A percentile compares a stretch with the other conserved stretches of the same genome.
Evolutionary conservation across 208 protist species (phyloP).

Genomic region (Balamuthia mandrillaris): DNA sequence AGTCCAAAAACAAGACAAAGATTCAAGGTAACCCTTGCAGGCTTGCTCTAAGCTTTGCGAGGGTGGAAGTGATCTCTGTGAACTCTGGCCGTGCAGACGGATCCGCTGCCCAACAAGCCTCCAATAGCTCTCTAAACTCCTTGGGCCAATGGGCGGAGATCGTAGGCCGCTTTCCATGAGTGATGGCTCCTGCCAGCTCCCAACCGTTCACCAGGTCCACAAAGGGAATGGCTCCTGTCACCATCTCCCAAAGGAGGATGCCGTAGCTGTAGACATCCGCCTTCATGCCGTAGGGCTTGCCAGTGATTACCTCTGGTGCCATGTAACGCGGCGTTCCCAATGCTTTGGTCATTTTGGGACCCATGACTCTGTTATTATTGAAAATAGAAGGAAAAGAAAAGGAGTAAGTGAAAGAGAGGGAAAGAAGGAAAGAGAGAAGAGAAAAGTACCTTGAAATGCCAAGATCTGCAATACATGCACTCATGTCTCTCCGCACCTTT

Average conservation of each 20-base stretch:
- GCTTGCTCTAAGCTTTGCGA: too few species aligned
- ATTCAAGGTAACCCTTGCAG: too few species aligned
- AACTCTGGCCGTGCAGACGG: slow-evolving; percentile 30
- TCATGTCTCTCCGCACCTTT: slow-evolving; percentile 22
- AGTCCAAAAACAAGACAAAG: too few species aligned
- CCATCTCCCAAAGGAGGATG: slow-evolving; percentile 12
- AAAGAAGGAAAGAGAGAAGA: too few species aligned
- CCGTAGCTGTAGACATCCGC: slow-evolving; percentile 17
- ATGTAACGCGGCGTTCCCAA: slow-evolving; percentile 31
- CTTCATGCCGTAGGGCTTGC: not conserved
- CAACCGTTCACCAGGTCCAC: slow-evolving; percentile 28
- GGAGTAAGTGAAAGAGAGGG: not conserved
- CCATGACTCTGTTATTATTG: slow-evolving; percentile 8
- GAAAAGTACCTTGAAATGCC: slow-evolving; percentile 15
- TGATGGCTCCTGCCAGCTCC: slow-evolving; percentile 20
- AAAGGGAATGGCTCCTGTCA: slow-evolving; percentile 16
- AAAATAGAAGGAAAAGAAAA: too few species aligned
- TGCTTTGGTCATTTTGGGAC: slow-evolving; percentile 27
- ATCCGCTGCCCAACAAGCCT: slow-evolving; percentile 35
- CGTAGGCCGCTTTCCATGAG: not conserved
- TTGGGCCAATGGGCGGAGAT: not conserved
- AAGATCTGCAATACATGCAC: slow-evolving; percentile 6
- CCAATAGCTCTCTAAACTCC: not conserved
- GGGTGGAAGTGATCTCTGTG: slow-evolving; percentile 4
- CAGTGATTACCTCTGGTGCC: slow-evolving; percentile 23